Percentiles rank a stretch among this genome's conserved stretches.
Conservation (phyloP, 805 yeast genomes). For the Saccharomyces mikatae region DNA sequence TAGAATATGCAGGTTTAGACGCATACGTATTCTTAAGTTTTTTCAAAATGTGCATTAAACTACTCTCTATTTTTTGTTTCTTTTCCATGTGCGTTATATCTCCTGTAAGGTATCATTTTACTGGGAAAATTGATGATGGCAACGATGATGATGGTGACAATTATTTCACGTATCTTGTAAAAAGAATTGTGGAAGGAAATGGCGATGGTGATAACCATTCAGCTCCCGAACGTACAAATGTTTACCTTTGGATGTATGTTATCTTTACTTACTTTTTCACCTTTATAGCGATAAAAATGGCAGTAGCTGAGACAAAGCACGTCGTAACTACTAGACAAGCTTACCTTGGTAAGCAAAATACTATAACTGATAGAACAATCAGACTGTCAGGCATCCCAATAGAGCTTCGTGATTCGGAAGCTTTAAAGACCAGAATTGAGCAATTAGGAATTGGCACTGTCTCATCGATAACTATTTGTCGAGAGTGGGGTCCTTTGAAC, state of each 20-base stretch:
- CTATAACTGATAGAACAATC: constrained; percentile 87
- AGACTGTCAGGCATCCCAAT: constrained; percentile 84
- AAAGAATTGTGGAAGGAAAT: constrained; percentile 10
- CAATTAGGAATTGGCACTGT: constrained; percentile 74
- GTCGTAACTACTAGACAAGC: constrained; percentile 73
- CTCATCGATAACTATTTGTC: constrained; percentile 65
- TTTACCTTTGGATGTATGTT: constrained; percentile 76
- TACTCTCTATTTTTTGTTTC: constrained; percentile 54
- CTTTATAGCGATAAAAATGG: constrained; percentile 45
- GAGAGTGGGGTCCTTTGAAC: constrained; percentile 79
- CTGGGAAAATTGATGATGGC: constrained; percentile 69
- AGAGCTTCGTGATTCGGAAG: constrained; percentile 61
- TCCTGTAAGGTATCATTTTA: constrained; percentile 74
- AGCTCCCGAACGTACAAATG: constrained; percentile 38
- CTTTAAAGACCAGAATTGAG: constrained; percentile 67
- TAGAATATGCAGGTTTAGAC: constrained; percentile 88
- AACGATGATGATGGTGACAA: constrained; percentile 28
- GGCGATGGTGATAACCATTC: constrained; percentile 21
- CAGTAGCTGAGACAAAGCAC: constrained; percentile 61
- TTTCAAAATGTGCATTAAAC: constrained; percentile 77
- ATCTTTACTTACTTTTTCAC: constrained; percentile 84
- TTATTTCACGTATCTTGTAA: background rate
- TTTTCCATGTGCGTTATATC: constrained; percentile 71
- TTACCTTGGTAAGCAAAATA: constrained; percentile 76
- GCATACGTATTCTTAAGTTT: constrained; percentile 88